Evolutionary conservation across 2,329 filamentous ascomycete genomes (phyloP).

Genomic region (Xylaria sp.): DNA sequence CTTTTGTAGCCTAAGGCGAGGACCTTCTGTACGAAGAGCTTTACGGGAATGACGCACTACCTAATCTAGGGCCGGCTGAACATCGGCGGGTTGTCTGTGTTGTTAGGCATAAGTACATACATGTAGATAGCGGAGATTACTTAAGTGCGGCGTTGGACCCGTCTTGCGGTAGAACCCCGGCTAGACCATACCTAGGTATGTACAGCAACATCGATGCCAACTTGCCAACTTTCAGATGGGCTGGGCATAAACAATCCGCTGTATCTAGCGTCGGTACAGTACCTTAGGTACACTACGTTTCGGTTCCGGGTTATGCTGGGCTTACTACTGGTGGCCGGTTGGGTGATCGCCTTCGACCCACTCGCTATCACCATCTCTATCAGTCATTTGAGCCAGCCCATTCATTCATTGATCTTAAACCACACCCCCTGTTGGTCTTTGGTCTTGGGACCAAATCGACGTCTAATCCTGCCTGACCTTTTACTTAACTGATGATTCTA

Average conservation of each 20-base stretch:
- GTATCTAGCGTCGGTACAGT: too few species aligned
- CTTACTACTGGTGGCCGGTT: neutral
- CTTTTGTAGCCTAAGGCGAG: neutral
- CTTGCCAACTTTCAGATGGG: too few species aligned
- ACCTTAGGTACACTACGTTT: too few species aligned
- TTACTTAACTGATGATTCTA: neutral
- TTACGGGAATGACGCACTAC: slow-evolving; percentile 11
- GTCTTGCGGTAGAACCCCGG: slow-evolving; percentile 13
- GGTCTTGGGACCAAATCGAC: slow-evolving; percentile 7
- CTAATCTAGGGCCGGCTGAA: slow-evolving; percentile 14
- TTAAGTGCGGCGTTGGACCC: neutral
- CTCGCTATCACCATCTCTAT: neutral
- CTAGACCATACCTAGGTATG: neutral
- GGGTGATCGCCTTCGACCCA: neutral
- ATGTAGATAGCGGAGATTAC: too few species aligned
- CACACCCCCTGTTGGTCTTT: slow-evolving; percentile 4
- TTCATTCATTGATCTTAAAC: neutral
- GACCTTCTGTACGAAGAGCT: slow-evolving; percentile 6
- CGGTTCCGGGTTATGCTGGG: neutral
- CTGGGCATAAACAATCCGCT: neutral
- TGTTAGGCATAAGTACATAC: neutral
- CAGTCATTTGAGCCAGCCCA: too few species aligned
- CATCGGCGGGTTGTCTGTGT: slow-evolving; percentile 3
- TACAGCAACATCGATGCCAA: too few species aligned
- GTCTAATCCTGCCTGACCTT: slow-evolving; percentile 4